phyloP scores from a whole-genome alignment of 148 eudicot species.

The Spergularia bocconei region DNA sequence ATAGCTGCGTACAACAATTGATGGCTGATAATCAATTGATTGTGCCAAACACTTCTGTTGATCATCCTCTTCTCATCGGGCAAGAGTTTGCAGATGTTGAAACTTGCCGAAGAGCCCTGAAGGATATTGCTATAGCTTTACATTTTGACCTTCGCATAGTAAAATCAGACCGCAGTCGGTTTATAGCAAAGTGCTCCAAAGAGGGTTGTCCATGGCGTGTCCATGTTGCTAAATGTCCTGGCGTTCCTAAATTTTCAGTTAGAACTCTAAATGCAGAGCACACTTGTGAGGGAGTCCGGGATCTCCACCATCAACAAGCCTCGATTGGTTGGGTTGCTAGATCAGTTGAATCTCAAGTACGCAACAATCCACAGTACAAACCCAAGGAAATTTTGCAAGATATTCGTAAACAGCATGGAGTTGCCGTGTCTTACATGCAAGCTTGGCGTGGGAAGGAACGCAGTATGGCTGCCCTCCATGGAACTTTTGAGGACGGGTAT shows the following conservation, averaged over 20 bases:
- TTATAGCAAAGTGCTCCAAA: constrained; percentile 91
- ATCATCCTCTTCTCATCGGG: constrained; percentile 61
- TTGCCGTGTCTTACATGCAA: constrained; percentile 97
- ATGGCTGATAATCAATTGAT: constrained; percentile 46
- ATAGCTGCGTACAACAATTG: constrained; percentile 19
- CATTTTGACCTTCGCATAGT: constrained; percentile 94
- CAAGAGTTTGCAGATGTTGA: constrained; percentile 95
- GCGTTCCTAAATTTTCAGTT: constrained; percentile 75
- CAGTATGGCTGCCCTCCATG: constrained; percentile 96
- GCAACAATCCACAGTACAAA: constrained; percentile 88
- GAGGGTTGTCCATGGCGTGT: constrained; percentile 98
- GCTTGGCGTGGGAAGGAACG: constrained; percentile 99
- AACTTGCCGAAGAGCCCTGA: constrained; percentile 77
- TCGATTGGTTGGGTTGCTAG: constrained; percentile 99
- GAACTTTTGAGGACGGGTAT: constrained; percentile 93
- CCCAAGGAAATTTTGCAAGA: constrained; percentile 98
- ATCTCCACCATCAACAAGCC: constrained; percentile 94
- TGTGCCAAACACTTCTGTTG: constrained; percentile 37
- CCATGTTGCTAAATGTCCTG: constrained; percentile 83
- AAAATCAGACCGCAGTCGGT: constrained; percentile 93
- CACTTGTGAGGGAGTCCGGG: constrained; percentile 81
- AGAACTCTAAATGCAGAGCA: constrained; percentile 85
- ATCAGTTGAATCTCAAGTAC: constrained; percentile 77
- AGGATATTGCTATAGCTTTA: constrained; percentile 81
- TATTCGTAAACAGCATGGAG: constrained; percentile 92